A percentile compares a stretch with the other conserved stretches of the same genome.
phyloP scores from a whole-genome alignment of 2,329 filamentous ascomycete species.

The Trichoderma afroharzianum region DNA sequence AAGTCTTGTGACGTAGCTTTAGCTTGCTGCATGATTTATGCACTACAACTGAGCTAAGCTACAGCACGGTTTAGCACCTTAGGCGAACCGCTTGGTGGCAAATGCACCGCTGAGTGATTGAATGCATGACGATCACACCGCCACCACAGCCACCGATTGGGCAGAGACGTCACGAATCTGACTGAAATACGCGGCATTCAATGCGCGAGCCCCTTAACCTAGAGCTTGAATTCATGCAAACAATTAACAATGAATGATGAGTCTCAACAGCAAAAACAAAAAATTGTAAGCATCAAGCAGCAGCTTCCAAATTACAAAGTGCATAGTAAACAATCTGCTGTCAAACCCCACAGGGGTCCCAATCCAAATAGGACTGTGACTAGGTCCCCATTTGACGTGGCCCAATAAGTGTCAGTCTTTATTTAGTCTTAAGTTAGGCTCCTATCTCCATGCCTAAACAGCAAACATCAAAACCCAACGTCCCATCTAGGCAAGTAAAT shows the following conservation, averaged over 20 bases:
- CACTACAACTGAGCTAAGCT: background rate
- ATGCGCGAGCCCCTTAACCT: background rate
- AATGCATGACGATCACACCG: constrained; percentile 5
- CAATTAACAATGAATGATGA: background rate
- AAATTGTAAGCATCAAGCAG: background rate
- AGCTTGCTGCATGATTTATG: constrained; percentile 11
- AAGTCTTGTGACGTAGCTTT: constrained; percentile 12
- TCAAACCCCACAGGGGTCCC: background rate
- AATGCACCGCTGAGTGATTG: background rate
- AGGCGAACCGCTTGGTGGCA: constrained; percentile 1
- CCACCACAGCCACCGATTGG: background rate
- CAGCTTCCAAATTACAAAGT: background rate
- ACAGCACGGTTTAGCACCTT: background rate
- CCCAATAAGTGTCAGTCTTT: background rate
- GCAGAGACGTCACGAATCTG: background rate
- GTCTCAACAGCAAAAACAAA: background rate
- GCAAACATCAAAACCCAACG: background rate
- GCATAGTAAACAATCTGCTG: background rate
- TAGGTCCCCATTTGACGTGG: too few relatives aligned
- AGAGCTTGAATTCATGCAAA: background rate
- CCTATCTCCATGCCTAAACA: constrained; percentile 5
- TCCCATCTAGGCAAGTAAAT: background rate
- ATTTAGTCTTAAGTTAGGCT: background rate
- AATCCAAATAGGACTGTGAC: too few relatives aligned
- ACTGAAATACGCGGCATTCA: background rate